Percentiles rank a stretch among this genome's conserved stretches.
phyloP scores from a whole-genome alignment of 176 grass and related monocot species.

The Ampelocalamus luodianensis region DNA sequence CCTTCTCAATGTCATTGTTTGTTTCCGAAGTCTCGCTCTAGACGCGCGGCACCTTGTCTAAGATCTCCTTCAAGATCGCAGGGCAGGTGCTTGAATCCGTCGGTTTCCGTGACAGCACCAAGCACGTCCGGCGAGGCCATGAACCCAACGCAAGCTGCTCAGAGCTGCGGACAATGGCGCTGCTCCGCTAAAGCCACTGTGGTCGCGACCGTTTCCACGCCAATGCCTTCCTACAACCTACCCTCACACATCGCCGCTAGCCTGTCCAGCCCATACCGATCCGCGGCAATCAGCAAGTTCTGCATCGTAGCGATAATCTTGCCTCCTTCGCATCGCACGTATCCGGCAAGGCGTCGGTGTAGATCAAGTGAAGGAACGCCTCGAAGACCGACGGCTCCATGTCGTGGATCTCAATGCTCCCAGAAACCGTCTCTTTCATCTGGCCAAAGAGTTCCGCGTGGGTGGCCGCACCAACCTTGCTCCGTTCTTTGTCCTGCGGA shows the following conservation, averaged over 20 bases:
- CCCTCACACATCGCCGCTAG: constrained; percentile 27
- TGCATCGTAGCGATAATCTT: background rate
- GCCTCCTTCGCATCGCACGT: background rate
- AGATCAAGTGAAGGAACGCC: constrained; percentile 36
- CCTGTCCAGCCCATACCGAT: constrained; percentile 28
- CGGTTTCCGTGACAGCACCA: background rate
- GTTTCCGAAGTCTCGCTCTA: too few relatives aligned
- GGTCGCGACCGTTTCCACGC: background rate
- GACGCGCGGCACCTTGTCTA: background rate
- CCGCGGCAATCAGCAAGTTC: constrained; percentile 35
- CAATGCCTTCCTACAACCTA: background rate
- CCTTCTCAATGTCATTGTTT: background rate
- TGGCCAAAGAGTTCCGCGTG: background rate
- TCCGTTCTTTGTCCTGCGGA: too few relatives aligned
- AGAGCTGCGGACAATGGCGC: background rate
- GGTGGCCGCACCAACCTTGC: too few relatives aligned
- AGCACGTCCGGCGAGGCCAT: background rate
- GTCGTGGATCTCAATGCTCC: constrained; percentile 11
- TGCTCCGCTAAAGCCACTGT: constrained; percentile 29
- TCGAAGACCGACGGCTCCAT: constrained; percentile 22
- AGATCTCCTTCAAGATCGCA: background rate
- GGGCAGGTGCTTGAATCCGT: constrained; percentile 32
- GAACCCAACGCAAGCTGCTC: constrained; percentile 13
- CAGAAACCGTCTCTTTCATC: background rate
- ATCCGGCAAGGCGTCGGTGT: background rate